phyloP scores from a whole-genome alignment of 2,329 filamentous ascomycete species.

The Blastomyces silverae region DNA sequence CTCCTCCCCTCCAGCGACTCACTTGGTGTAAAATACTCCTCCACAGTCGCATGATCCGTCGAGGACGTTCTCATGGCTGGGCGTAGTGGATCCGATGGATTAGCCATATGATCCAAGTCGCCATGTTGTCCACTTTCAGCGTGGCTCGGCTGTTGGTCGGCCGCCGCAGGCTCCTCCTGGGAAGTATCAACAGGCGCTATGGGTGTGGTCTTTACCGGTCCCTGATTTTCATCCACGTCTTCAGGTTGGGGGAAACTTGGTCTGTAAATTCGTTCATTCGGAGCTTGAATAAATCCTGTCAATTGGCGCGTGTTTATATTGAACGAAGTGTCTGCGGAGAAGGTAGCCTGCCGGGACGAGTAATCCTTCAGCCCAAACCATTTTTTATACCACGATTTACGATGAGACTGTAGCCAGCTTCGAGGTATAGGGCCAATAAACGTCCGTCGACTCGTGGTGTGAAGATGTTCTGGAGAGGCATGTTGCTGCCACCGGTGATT shows the following conservation, averaged over 20 bases:
- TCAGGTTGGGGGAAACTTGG: slow-evolving; percentile 33
- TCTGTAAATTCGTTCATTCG: slow-evolving; percentile 25
- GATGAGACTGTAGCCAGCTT: slow-evolving; percentile 57
- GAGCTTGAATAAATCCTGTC: slow-evolving; percentile 28
- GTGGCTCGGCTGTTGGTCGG: not conserved
- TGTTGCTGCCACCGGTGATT: slow-evolving; percentile 43
- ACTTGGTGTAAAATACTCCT: slow-evolving; percentile 8
- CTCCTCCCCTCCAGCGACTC: not conserved
- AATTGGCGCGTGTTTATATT: slow-evolving; percentile 33
- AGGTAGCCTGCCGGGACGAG: slow-evolving; percentile 46
- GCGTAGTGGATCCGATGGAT: not conserved
- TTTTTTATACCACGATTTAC: slow-evolving; percentile 56
- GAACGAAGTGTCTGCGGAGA: slow-evolving; percentile 43
- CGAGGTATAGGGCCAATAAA: slow-evolving; percentile 62
- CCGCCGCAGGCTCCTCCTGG: not conserved
- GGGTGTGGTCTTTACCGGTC: slow-evolving; percentile 16
- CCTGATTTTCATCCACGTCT: slow-evolving; percentile 26
- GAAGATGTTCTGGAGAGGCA: slow-evolving; percentile 55
- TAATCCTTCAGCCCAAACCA: slow-evolving; percentile 42
- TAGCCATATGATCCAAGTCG: not conserved
- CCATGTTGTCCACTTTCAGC: not conserved
- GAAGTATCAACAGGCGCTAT: slow-evolving; percentile 18
- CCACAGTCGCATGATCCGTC: not conserved
- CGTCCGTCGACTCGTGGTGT: slow-evolving; percentile 55
- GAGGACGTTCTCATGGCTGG: not conserved